A percentile compares a stretch with the other conserved stretches of the same genome.
Conservation (phyloP, 805 yeast species). For the Metschnikowia arizonensis region DNA sequence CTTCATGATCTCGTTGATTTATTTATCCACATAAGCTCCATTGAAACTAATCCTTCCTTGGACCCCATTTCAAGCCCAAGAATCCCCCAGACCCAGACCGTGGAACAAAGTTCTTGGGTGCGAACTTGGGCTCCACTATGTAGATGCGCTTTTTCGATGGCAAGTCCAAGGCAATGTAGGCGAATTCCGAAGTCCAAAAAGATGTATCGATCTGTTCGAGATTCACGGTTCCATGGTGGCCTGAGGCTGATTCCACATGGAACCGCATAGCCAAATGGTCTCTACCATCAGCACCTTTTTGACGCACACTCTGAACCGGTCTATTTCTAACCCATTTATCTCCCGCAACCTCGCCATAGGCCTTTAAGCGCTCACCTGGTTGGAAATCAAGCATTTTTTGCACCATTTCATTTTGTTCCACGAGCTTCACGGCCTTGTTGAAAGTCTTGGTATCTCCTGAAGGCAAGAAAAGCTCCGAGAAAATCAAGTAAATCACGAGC, state of each 20-base stretch:
- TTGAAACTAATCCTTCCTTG: slow-evolving; percentile 46
- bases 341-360: slow-evolving; percentile 69
- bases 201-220: slow-evolving; percentile 75
- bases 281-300: slow-evolving; percentile 68
- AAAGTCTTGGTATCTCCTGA: slow-evolving; percentile 89
- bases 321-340: slow-evolving; percentile 87
- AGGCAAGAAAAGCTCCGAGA: slow-evolving; percentile 80
- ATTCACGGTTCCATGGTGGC: slow-evolving; percentile 64
- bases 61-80: slow-evolving; percentile 85
- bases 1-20: slow-evolving; percentile 10
- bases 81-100: slow-evolving; percentile 49
- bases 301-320: slow-evolving; percentile 68
- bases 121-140: slow-evolving; percentile 57
- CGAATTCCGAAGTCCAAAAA: slow-evolving; percentile 62
- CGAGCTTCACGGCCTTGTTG: slow-evolving; percentile 75
- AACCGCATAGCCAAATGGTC: slow-evolving; percentile 82
- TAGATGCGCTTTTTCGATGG: slow-evolving; percentile 67
- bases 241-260: slow-evolving; percentile 69
- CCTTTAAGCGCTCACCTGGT: slow-evolving; percentile 62
- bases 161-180: slow-evolving; percentile 71
- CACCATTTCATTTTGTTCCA: slow-evolving; percentile 63
- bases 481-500: slow-evolving; percentile 67
- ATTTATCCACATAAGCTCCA: slow-evolving; percentile 10
- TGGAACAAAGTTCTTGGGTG: slow-evolving; percentile 42
- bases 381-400: slow-evolving; percentile 53